Percentiles rank a stretch among this genome's conserved stretches.
phyloP scores from a whole-genome alignment of 1,284 basidiomycete genomes.

The Ceratobasidium papillatum region DNA sequence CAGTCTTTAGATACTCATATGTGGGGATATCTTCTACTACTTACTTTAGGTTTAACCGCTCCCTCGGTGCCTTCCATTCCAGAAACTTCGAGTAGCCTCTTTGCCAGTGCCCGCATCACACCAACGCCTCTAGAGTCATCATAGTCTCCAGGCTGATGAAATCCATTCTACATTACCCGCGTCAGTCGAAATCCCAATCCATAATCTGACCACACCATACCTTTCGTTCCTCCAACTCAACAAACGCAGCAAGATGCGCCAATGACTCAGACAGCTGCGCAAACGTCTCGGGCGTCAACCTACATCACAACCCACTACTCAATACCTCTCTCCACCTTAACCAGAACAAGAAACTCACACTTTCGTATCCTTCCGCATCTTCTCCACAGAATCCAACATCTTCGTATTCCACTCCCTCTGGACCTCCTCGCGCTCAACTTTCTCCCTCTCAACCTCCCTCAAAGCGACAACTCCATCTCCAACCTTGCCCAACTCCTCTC shows the following conservation, averaged over 20 bases:
- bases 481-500: not conserved
- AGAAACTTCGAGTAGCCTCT: constrained; percentile 15
- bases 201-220: not conserved
- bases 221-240: constrained; percentile 27
- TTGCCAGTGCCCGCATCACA: constrained; percentile 31
- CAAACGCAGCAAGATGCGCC: constrained; percentile 32
- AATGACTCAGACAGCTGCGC: constrained; percentile 33
- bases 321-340: not conserved
- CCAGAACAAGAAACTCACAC: not conserved
- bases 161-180: constrained; percentile 11
- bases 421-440: not conserved
- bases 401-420: constrained; percentile 31
- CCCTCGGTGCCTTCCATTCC: constrained; percentile 23
- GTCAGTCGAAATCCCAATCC: not conserved
- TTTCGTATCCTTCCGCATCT: constrained; percentile 33
- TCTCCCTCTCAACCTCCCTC: constrained; percentile 13
- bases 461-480: not conserved
- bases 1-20: not conserved
- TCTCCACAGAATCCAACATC: constrained; percentile 25
- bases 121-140: constrained; percentile 20
- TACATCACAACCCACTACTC: not conserved
- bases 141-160: constrained; percentile 10
- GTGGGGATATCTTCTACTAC: not conserved
- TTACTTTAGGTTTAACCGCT: not conserved
- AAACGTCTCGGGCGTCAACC: constrained; percentile 39